Evolutionary conservation across 345 rosid species (phyloP), one percentile per base, ranked within the genome.

Genomic region (Citrus australasica): DNA sequence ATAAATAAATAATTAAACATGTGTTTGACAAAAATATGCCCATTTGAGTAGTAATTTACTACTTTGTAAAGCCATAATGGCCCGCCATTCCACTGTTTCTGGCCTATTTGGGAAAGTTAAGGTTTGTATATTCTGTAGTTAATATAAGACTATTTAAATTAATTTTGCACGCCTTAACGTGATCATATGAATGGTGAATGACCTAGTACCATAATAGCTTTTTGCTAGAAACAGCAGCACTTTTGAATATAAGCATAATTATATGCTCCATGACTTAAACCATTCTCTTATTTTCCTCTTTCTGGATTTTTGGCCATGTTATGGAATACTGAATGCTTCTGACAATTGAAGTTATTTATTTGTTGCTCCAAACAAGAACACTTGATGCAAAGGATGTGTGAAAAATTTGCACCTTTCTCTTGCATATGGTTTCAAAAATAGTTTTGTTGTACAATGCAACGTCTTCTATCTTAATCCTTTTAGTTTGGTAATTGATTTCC

Each of bases 151-250:
- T 37, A 61, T 62, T 59, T 70, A 25, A 63, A 76, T n/a, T 67
- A 58, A 27, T 75, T 48, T 56, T 67, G 22, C 73, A 38, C 60
- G 25, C 65, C 40, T 60, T 9, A 5, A 35, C 5, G 6, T 65
- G 59, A 24, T 38, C 63, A 59, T 66, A 56, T 74, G 56, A 81
- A 73, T 32, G 19, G 40, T 38, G 75, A 51, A 24, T 42, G 74
- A 66, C 27, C 61, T 33, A 28, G n/a, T 62, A 40, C 63, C 55
- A 63, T 56, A 16, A 71, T 60, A 28, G 30, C 71, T 27, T 77
- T 37, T 69, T 76, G 46, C 35, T 60, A 28, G 11, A 55, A 69
- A 33, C 51, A 62, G 56, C 46, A 61, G 46, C 22, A 59, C 22
- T 51, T 78, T 71, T 28, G 4, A n/a, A 24, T 61, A 13, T 74